Percentiles rank a stretch among this genome's conserved stretches.
These are phyloP conservation scores for Cnidoscolus chayamansa DNA, from an alignment of 441 rosid genomes.

Conservation along the genomic window DNA sequence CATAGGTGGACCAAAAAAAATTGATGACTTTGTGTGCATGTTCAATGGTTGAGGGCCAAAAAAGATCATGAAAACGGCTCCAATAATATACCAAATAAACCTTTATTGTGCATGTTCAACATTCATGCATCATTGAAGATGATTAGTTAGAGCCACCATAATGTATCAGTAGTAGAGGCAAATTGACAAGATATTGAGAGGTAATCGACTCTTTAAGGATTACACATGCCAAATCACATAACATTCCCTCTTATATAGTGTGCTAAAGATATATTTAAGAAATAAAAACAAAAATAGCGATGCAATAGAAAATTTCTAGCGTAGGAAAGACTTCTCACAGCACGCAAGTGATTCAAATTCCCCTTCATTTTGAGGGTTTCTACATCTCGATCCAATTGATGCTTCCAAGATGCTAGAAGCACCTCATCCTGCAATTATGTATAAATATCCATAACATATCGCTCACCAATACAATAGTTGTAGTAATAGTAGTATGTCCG, in stretches of 20 bases:
- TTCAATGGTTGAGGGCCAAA: too few species aligned
- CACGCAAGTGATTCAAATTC: slow-evolving; percentile 53
- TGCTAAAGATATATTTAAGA: background rate
- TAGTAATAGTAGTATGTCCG: background rate
- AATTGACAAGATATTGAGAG: too few species aligned
- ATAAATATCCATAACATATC: slow-evolving; percentile 17
- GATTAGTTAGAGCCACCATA: background rate
- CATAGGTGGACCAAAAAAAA: too few species aligned
- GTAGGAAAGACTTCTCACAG: slow-evolving; percentile 41
- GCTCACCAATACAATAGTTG: background rate
- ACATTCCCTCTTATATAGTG: background rate
- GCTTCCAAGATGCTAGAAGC: slow-evolving; percentile 63
- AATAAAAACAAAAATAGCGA: background rate
- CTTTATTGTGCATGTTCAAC: too few species aligned
- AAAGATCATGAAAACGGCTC: too few species aligned
- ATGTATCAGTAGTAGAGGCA: background rate
- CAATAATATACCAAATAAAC: too few species aligned
- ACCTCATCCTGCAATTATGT: slow-evolving; percentile 53
- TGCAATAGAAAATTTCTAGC: background rate
- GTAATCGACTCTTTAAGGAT: background rate
- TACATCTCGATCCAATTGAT: slow-evolving; percentile 66
- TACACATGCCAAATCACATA: background rate
- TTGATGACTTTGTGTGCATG: too few species aligned
- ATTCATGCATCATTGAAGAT: background rate
- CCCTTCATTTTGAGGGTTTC: slow-evolving; percentile 83